Conservation (phyloP, 805 yeast genomes). For the Pichia insulana region DNA sequence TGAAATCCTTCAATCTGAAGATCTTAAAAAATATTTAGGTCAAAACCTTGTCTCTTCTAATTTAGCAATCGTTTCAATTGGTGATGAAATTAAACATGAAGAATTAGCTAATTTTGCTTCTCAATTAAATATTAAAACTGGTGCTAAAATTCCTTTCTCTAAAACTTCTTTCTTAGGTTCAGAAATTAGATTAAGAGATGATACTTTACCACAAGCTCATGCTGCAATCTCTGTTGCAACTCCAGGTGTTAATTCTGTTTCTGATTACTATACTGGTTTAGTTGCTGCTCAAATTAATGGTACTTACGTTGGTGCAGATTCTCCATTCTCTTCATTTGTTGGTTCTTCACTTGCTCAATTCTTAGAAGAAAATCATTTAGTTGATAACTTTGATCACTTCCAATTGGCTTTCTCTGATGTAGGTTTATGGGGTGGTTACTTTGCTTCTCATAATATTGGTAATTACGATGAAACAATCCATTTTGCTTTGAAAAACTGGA, state of each 20-base stretch:
- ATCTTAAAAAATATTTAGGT: constrained; percentile 46
- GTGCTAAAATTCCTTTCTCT: constrained; percentile 38
- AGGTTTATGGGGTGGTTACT: constrained; percentile 78
- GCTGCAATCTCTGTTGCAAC: constrained; percentile 68
- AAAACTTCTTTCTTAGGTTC: constrained; percentile 72
- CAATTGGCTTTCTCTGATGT: constrained; percentile 64
- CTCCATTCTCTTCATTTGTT: constrained; percentile 46
- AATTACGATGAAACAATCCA: constrained; percentile 70
- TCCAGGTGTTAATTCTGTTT: constrained; percentile 48
- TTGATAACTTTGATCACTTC: constrained; percentile 66
- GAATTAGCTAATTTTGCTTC: constrained; percentile 60
- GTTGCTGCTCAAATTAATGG: constrained; percentile 64
- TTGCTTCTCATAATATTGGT: constrained; percentile 50
- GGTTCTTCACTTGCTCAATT: constrained; percentile 66
- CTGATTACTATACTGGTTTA: constrained; percentile 60
- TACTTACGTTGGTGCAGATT: constrained; percentile 43
- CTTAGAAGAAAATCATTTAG: constrained; percentile 63
- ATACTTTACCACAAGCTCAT: constrained; percentile 74
- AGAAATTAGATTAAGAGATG: constrained; percentile 83
- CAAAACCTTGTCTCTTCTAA: constrained; percentile 54
- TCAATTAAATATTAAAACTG: constrained; percentile 39
- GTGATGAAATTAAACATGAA: constrained; percentile 58
- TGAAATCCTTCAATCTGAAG: constrained; percentile 47
- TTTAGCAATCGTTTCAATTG: constrained; percentile 58
- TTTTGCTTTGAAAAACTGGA: constrained; percentile 81